Conservation (phyloP, 1,284 basidiomycete genomes). For the Ustilago lituana region DNA sequence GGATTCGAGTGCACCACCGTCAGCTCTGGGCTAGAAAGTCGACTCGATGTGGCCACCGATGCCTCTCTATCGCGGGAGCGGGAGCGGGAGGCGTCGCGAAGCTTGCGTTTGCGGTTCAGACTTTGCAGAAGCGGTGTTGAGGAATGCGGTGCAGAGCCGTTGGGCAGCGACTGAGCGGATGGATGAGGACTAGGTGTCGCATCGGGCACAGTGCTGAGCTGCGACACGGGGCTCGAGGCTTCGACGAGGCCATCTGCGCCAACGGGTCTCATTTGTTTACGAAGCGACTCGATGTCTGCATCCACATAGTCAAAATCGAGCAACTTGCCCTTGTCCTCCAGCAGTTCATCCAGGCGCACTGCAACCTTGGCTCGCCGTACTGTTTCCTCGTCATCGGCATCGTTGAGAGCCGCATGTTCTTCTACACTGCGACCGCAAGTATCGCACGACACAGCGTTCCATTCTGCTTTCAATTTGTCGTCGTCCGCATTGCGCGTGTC, state of each 20-base stretch:
- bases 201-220: slow-evolving; percentile 42
- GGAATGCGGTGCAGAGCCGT: slow-evolving; percentile 31
- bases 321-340: slow-evolving; percentile 81
- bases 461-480: slow-evolving; percentile 16
- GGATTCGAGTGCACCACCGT: slow-evolving; percentile 37
- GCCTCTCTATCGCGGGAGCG: slow-evolving; percentile 43
- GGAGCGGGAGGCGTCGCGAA: slow-evolving; percentile 36
- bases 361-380: slow-evolving; percentile 78
- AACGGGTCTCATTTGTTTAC: slow-evolving; percentile 69
- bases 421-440: slow-evolving; percentile 77
- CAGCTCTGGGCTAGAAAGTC: slow-evolving; percentile 51
- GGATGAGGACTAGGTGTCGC: slow-evolving; percentile 46
- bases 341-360: slow-evolving; percentile 81
- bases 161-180: slow-evolving; percentile 23
- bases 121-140: slow-evolving; percentile 39
- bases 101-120: slow-evolving; percentile 46
- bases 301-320: slow-evolving; percentile 81
- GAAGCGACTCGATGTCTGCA: slow-evolving; percentile 76
- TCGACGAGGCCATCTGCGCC: slow-evolving; percentile 46
- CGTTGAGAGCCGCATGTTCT: slow-evolving; percentile 74
- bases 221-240: slow-evolving; percentile 37
- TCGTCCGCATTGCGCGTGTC: slow-evolving; percentile 29
- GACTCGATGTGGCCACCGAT: slow-evolving; percentile 49
- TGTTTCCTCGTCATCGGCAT: slow-evolving; percentile 66
- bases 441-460: slow-evolving; percentile 38